Evolutionary conservation across 176 grass and related monocot genomes (phyloP), one percentile per base, ranked within the genome.

Genomic region (Ananas comosus): DNA sequence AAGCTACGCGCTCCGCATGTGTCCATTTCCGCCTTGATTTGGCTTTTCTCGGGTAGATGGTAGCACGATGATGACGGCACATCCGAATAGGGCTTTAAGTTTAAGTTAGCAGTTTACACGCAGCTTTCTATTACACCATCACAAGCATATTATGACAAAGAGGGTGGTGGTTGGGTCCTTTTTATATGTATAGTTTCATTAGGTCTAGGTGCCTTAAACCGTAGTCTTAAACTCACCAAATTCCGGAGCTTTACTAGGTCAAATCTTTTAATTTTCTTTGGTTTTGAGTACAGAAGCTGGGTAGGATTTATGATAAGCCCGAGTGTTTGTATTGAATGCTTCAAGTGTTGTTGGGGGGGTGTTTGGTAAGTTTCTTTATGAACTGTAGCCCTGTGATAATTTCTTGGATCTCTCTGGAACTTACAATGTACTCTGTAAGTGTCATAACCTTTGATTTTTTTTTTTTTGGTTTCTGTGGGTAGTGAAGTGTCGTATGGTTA

Each of bases 111-210:
- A 61, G 33, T 42, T 61, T 19, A 18, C 52, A 6, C 16, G 16
- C 56, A 16, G 2, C 56, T 61, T 61, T 61, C 19, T 58, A 58
- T 17, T 61, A 24, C 64, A 64, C 54, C 29, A 50, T 70, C 77
- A 79, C 68, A 79, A 66, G 77, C 57, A 79, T 72, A 72, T 52
- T 72, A 63, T 71, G 68, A 72, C 19, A 72, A 59, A 50, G 51
- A 48, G 54, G 66, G 69, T 19, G 53, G 63, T 72, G 71, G 68
- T 68, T 48, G 28, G 28, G 29, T 79, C 33, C 12, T 69, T 70
- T 79, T 79, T 50, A 13, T 65, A 27, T 76, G 13, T 12, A 42
- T 42, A 42, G 33, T 42, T 42, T 42, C 5, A 6, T 7, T 42
- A 42, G 33, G 33, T 7, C 7, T 42, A 42, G 33, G 33, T 42